Evolutionary conservation across 257 asterid species (phyloP).

Genomic region (Echium plantagineum): DNA sequence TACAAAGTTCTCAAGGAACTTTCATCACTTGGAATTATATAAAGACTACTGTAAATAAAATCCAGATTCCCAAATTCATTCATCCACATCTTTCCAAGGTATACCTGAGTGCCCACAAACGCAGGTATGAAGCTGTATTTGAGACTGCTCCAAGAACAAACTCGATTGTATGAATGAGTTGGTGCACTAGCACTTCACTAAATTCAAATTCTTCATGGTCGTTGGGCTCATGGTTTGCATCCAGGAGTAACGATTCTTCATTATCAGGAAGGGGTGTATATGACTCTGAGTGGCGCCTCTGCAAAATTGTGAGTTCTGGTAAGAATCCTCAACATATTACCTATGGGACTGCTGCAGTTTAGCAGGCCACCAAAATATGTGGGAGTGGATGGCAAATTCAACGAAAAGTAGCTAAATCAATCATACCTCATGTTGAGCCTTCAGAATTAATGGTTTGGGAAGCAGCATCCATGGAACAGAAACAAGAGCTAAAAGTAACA

Average conservation of each 20-base stretch:
- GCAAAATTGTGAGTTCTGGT: slow-evolving; percentile 17
- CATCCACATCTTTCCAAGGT: slow-evolving; percentile 7
- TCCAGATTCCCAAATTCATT: not conserved
- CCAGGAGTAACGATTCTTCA: slow-evolving; percentile 75
- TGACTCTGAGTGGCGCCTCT: slow-evolving; percentile 87
- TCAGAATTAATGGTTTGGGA: slow-evolving; percentile 87
- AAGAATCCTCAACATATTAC: not conserved
- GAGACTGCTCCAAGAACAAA: slow-evolving; percentile 99
- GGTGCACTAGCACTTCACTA: slow-evolving; percentile 93
- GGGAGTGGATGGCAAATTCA: slow-evolving; percentile 7
- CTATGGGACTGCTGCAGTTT: too few relatives aligned
- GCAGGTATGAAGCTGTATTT: slow-evolving; percentile 98
- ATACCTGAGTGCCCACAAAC: slow-evolving; percentile 99
- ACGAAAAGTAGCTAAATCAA: slow-evolving; percentile 6
- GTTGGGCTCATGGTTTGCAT: slow-evolving; percentile 54
- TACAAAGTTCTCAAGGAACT: not conserved
- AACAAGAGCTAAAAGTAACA: slow-evolving; percentile 62
- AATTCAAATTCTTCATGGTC: slow-evolving; percentile 94
- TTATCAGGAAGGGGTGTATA: slow-evolving; percentile 62
- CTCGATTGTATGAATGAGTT: slow-evolving; percentile 94
- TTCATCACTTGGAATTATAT: not conserved
- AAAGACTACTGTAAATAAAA: not conserved
- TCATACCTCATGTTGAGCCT: slow-evolving; percentile 61
- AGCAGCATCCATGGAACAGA: slow-evolving; percentile 99
- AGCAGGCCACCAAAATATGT: not conserved